These are phyloP conservation scores for Cercophora scortea DNA, from an alignment of 495 filamentous ascomycete genomes.

Conservation along the genomic window DNA sequence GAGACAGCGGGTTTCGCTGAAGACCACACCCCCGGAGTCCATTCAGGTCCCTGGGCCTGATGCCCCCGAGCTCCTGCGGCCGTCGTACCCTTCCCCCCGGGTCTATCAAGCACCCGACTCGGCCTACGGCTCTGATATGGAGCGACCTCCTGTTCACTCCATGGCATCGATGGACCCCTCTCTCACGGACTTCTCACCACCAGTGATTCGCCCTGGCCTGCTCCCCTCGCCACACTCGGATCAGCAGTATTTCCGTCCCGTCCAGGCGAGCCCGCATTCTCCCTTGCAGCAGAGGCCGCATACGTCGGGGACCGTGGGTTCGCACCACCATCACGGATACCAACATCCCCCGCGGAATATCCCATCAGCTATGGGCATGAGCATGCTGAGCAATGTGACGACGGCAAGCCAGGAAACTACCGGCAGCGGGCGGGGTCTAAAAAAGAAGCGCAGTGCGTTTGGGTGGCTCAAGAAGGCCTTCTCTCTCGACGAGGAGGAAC, in stretches of 20 bases:
- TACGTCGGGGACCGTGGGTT: constrained; percentile 33
- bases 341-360: constrained; percentile 29
- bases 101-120: constrained; percentile 39
- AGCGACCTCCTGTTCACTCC: constrained; percentile 26
- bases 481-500: constrained; percentile 47
- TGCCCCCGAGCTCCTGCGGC: constrained; percentile 20
- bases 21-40: constrained; percentile 32
- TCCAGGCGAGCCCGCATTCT: constrained; percentile 47
- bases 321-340: constrained; percentile 16
- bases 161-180: constrained; percentile 21
- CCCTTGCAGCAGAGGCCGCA: constrained; percentile 48
- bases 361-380: constrained; percentile 45
- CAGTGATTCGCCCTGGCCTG: constrained; percentile 24
- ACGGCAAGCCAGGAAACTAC: constrained; percentile 20
- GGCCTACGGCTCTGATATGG: constrained; percentile 45
- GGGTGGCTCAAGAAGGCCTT: constrained; percentile 55
- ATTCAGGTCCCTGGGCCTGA: constrained; percentile 36
- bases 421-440: constrained; percentile 19
- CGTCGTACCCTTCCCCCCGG: constrained; percentile 20
- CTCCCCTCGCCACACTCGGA: constrained; percentile 44
- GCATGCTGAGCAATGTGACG: constrained; percentile 37
- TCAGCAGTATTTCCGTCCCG: constrained; percentile 44
- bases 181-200: constrained; percentile 25
- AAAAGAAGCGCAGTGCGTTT: constrained; percentile 53
- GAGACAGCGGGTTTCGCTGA: constrained; percentile 41